phyloP scores from a whole-genome alignment of 208 protist species.

The Willaertia magna region DNA sequence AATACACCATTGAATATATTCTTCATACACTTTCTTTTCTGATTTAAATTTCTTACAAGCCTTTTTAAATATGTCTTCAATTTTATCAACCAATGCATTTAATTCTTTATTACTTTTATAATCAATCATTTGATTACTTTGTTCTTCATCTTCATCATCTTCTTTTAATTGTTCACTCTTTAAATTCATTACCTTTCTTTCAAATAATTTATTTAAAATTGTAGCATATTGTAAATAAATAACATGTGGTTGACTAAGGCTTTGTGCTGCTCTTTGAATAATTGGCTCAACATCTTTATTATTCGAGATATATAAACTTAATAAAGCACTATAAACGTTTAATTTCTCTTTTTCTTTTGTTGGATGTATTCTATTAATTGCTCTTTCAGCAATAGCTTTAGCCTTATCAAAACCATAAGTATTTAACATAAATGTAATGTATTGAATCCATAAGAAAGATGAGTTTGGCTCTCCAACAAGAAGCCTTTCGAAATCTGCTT shows the following conservation, averaged over 20 bases:
- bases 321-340: conserved; percentile 79
- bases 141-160: not conserved
- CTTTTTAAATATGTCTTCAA: not conserved
- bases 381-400: conserved; percentile 67
- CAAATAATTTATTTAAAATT: not conserved
- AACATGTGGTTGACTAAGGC: not conserved
- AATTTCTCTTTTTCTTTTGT: conserved; percentile 58
- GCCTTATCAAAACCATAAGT: conserved; percentile 68
- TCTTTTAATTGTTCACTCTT: not conserved
- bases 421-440: conserved; percentile 68
- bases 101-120: conserved; percentile 9
- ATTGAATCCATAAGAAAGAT: conserved; percentile 78
- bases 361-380: conserved; percentile 63
- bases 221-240: not conserved
- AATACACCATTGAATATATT: not conserved
- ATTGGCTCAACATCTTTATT: conserved; percentile 10
- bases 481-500: conserved; percentile 70
- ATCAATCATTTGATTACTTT: not conserved
- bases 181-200: not conserved
- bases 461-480: conserved; percentile 67
- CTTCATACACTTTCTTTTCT: not conserved
- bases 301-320: conserved; percentile 48
- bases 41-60: not conserved
- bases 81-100: not conserved
- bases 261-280: conserved; percentile 7